Percentiles rank a stretch among this genome's conserved stretches.
Conservation (phyloP, 257 asterid genomes). For the Leptodermis oblonga region DNA sequence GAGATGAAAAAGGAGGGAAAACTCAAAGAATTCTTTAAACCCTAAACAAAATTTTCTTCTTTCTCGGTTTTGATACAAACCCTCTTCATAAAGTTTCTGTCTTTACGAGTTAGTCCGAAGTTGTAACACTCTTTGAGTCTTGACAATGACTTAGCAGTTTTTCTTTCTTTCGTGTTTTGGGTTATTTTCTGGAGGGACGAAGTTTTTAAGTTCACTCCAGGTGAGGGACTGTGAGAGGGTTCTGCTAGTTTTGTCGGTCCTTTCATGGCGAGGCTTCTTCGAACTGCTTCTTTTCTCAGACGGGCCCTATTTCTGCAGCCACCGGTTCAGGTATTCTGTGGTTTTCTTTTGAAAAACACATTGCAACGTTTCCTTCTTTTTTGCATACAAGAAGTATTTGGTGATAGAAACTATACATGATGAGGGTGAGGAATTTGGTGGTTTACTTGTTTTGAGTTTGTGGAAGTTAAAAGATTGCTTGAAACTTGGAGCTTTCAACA, state of each 20-base stretch:
- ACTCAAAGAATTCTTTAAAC: constrained; percentile 28
- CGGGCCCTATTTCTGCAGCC: constrained; percentile 34
- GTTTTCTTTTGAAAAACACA: not conserved
- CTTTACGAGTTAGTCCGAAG: not conserved
- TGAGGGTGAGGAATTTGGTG: not conserved
- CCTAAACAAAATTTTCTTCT: constrained; percentile 28
- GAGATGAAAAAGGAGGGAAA: constrained; percentile 31
- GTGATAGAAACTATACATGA: not conserved
- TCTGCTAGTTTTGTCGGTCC: not conserved
- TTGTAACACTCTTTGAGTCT: not conserved
- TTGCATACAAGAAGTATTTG: not conserved
- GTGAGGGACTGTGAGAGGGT: constrained; percentile 4
- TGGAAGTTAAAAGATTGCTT: not conserved
- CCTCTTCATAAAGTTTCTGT: not conserved
- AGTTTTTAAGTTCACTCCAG: constrained; percentile 1
- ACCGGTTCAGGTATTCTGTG: constrained; percentile 18
- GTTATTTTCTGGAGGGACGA: not conserved
- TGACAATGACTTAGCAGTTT: constrained; percentile 3
- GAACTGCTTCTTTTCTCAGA: constrained; percentile 41
- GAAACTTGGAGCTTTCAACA: not conserved
- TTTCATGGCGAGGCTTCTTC: constrained; percentile 57
- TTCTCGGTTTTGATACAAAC: not conserved
- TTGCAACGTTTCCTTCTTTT: not conserved
- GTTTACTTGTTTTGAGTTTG: not conserved
- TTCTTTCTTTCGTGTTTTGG: not conserved